Evolutionary conservation across 805 yeast species (phyloP).

Genomic region (Candida mattraensis): DNA sequence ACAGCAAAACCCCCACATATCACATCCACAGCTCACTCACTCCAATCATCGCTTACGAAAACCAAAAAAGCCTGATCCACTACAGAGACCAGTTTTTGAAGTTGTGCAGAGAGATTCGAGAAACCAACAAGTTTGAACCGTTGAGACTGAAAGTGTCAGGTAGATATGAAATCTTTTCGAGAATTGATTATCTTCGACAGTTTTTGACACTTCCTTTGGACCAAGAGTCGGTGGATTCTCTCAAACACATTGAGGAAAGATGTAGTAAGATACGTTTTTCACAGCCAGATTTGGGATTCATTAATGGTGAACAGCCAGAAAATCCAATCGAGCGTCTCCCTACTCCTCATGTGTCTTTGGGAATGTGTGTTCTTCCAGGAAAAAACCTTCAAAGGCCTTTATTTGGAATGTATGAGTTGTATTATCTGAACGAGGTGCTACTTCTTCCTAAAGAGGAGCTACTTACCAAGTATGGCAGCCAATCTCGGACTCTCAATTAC

Average conservation of each 20-base stretch:
- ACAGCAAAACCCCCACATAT: conserved; percentile 13
- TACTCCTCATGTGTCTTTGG: conserved; percentile 23
- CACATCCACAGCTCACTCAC: conserved; percentile 25
- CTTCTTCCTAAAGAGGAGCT: conserved; percentile 23
- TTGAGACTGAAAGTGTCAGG: conserved; percentile 9
- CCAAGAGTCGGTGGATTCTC: conserved; percentile 1
- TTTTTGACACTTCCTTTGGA: conserved; percentile 17
- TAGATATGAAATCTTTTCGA: conserved; percentile 12
- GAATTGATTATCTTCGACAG: conserved; percentile 14
- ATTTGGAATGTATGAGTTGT: conserved; percentile 29
- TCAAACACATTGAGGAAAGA: conserved; percentile 7
- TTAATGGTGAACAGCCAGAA: conserved; percentile 20
- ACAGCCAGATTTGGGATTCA: conserved; percentile 18
- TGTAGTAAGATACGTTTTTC: conserved; percentile 11
- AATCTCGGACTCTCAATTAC: conserved; percentile 11
- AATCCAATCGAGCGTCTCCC: conserved; percentile 11
- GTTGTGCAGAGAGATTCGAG: conserved; percentile 10
- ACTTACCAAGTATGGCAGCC: conserved; percentile 19
- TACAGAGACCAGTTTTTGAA: conserved; percentile 15
- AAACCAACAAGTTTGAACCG: conserved; percentile 4
- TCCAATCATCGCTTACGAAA: conserved; percentile 26
- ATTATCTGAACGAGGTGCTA: conserved; percentile 26
- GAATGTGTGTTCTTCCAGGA: conserved; percentile 7
- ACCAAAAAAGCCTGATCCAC: conserved; percentile 5
- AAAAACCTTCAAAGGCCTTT: conserved; percentile 2